Evolutionary conservation across 768 basidiomycete species (phyloP).

Genomic region (Collybia sp.): DNA sequence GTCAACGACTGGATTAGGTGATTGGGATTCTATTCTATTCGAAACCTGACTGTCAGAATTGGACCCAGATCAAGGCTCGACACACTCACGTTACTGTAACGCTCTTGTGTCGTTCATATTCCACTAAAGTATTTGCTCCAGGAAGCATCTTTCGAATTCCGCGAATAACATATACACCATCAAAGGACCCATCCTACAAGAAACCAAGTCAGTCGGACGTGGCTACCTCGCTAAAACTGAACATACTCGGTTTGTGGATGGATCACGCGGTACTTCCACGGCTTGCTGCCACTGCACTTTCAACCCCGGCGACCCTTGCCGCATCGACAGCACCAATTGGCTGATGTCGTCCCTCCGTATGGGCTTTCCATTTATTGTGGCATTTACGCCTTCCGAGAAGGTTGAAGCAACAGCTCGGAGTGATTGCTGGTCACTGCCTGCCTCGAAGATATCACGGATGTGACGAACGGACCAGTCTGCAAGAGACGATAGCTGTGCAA

Average conservation of each 20-base stretch:
- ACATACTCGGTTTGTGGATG: conserved; percentile 36
- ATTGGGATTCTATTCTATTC: conserved; percentile 38
- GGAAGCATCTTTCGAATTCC: conserved; percentile 38
- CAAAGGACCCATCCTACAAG: conserved; percentile 43
- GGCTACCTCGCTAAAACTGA: background rate
- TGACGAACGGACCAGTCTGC: conserved; percentile 47
- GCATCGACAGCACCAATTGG: conserved; percentile 36
- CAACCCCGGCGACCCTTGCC: conserved; percentile 33
- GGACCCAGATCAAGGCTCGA: background rate
- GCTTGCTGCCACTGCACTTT: conserved; percentile 45
- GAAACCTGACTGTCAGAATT: background rate
- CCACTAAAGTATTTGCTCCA: conserved; percentile 23
- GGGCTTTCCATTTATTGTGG: conserved; percentile 38
- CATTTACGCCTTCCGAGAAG: conserved; percentile 35
- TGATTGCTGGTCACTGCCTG: conserved; percentile 35
- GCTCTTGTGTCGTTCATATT: conserved; percentile 45
- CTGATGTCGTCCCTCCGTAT: conserved; percentile 35
- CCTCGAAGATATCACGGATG: conserved; percentile 47
- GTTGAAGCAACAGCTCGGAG: conserved; percentile 38
- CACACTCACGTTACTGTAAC: conserved; percentile 43
- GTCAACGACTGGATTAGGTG: conserved; percentile 27
- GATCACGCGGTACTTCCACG: conserved; percentile 38
- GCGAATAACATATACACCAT: conserved; percentile 45
- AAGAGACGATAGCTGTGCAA: conserved; percentile 30
- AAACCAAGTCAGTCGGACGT: conserved; percentile 2